These are phyloP conservation scores for Mimosa bimucronata DNA, from an alignment of 306 rosid genomes.

Conservation along the genomic window DNA sequence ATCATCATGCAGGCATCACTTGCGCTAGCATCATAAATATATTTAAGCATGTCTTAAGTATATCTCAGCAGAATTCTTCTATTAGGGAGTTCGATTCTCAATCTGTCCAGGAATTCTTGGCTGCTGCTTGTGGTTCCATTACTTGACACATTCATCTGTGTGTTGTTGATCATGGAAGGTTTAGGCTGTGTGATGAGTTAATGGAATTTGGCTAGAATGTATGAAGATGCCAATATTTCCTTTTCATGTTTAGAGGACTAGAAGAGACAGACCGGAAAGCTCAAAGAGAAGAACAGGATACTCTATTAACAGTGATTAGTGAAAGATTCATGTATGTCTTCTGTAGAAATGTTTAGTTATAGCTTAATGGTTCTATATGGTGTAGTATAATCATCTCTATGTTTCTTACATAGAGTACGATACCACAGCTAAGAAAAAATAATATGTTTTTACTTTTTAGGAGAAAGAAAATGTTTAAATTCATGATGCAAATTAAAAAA, in stretches of 20 bases:
- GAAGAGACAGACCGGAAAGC: neutral
- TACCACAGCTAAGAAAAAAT: neutral
- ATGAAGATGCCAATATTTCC: neutral
- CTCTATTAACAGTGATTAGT: neutral
- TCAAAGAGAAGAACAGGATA: neutral
- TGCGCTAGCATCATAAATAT: constrained; percentile 52
- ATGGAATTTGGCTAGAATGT: neutral
- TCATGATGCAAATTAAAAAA: neutral
- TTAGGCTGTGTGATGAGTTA: neutral
- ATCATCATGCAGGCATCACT: constrained; percentile 77
- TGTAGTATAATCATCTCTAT: neutral
- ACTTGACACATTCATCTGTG: neutral
- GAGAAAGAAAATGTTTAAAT: neutral
- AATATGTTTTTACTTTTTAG: neutral
- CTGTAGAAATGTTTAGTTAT: neutral
- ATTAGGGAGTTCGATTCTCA: neutral
- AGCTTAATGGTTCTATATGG: neutral
- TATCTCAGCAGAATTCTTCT: neutral
- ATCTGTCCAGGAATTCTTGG: neutral
- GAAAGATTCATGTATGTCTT: neutral
- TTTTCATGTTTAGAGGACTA: neutral
- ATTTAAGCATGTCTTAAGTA: neutral
- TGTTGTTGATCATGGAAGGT: neutral
- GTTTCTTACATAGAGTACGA: neutral
- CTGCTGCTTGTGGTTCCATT: neutral